Base-by-base conservation (phyloP, 345 rosid species). In the Bretschneidera sinensis region DNA sequence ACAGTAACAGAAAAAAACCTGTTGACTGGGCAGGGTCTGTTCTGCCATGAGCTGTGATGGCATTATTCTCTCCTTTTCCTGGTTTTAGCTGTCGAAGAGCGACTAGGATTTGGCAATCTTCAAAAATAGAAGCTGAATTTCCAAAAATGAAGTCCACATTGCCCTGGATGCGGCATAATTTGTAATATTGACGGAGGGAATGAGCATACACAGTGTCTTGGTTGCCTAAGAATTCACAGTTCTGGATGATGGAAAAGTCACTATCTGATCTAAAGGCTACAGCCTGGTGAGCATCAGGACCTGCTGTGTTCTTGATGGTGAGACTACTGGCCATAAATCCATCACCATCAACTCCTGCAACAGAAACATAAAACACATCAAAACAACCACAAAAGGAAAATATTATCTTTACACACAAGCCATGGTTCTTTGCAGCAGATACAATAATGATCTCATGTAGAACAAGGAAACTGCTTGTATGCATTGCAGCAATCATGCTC, bases 101-200 rank as follows among this genome's bases (percentile, higher is more conserved):
- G 13, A 90, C 57, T 24, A 83, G 35, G 65, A 90, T 81, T 14
- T 57, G 53, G 17, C 92, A 90, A 51, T 94, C 87, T 64, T 88
- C 81, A 63, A 94, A 94, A 4, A 88, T 53, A 9, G 99, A 64
- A 18, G 99, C 96, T 0, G 97, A 78, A 54, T 85, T 85, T 52
- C 99, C 97, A 15, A 94, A 94, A 24, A 94, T 86, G 86, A 89
- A 94, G 73, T 94, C 97, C 19, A 94, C 92, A 18, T 86, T 94
- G 60, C 99, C 99, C 68, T 80, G 80, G 21, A 94, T 90, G 31
- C 77, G 87, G 35, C 97, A 90, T 1, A 76, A 81, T 61, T 76
- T 90, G 79, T 88, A 90, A 72, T 71, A 84, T 54, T 94, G 97
- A 17, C 96, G 96, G 31, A 94, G 97, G 0, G 90, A 66, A 58